Conservation (phyloP, 495 filamentous ascomycete genomes). For the Acidiella bohemica region DNA sequence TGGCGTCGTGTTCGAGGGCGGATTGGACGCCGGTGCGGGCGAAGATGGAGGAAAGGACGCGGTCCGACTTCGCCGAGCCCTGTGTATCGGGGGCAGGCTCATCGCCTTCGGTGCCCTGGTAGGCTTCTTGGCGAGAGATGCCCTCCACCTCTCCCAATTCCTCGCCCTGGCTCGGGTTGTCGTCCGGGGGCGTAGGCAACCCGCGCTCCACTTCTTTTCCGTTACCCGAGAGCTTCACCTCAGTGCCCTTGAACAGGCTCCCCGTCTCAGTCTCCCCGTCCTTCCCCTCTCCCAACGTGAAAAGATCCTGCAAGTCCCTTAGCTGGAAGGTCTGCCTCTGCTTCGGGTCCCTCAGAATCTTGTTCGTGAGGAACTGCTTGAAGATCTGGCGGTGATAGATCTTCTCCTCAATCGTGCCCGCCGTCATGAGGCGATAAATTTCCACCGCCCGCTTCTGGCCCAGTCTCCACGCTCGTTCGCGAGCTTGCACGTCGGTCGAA, state of each 20-base stretch:
- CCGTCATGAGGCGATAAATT: constrained; percentile 92
- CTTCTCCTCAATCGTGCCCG: constrained; percentile 95
- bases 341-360: constrained; percentile 84
- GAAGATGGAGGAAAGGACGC: constrained; percentile 78
- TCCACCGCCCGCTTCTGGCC: constrained; percentile 89
- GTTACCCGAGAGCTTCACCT: constrained; percentile 47
- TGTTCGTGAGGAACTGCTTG: constrained; percentile 91
- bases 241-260: constrained; percentile 68
- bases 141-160: constrained; percentile 34
- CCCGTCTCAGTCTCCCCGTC: constrained; percentile 68
- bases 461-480: constrained; percentile 91
- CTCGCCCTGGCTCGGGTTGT: background rate
- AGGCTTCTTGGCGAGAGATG: constrained; percentile 35
- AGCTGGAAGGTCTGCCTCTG: constrained; percentile 75
- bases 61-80: constrained; percentile 37
- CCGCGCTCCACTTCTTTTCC: constrained; percentile 22
- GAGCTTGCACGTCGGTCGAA: constrained; percentile 81
- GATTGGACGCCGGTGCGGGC: constrained; percentile 70
- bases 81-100: constrained; percentile 11
- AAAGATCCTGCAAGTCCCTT: constrained; percentile 79
- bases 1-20: constrained; percentile 76
- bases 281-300: constrained; percentile 56
- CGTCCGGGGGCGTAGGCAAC: constrained; percentile 21
- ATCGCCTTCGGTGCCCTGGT: constrained; percentile 20
- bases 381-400: constrained; percentile 97